Conservation (phyloP, 1,284 basidiomycete species). For the Meripilus lineatus region DNA sequence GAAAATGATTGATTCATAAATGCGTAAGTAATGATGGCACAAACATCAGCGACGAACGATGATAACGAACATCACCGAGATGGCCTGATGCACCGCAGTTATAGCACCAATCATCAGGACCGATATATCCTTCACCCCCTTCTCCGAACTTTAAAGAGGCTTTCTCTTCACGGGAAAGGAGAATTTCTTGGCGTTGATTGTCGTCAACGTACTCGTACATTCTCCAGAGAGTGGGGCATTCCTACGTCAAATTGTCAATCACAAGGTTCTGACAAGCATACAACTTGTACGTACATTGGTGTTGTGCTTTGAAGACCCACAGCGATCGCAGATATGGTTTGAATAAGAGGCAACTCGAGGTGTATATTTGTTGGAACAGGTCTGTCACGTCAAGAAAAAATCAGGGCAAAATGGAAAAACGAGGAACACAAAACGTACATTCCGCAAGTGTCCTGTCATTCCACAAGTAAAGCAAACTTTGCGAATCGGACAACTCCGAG, state of each 20-base stretch:
- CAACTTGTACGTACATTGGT: slow-evolving; percentile 49
- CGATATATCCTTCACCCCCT: slow-evolving; percentile 76
- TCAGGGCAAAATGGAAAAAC: background rate
- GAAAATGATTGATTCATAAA: slow-evolving; percentile 4
- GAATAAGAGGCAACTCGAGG: slow-evolving; percentile 24
- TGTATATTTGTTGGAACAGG: slow-evolving; percentile 67
- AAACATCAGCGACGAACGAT: background rate
- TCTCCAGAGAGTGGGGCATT: slow-evolving; percentile 87
- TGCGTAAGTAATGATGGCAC: slow-evolving; percentile 1
- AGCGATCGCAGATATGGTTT: slow-evolving; percentile 66
- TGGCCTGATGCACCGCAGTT: slow-evolving; percentile 81
- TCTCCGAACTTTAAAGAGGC: slow-evolving; percentile 48
- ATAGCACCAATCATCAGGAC: slow-evolving; percentile 79
- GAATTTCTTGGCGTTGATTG: slow-evolving; percentile 45
- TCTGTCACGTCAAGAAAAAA: slow-evolving; percentile 34
- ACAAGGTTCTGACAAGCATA: slow-evolving; percentile 2
- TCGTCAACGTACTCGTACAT: slow-evolving; percentile 75
- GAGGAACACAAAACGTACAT: slow-evolving; percentile 36
- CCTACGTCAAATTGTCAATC: slow-evolving; percentile 36
- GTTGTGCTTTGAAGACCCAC: slow-evolving; percentile 66
- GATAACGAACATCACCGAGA: slow-evolving; percentile 74
- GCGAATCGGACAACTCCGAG: slow-evolving; percentile 79
- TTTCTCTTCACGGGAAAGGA: slow-evolving; percentile 46
- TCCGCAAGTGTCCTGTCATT: slow-evolving; percentile 80
- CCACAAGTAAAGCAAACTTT: slow-evolving; percentile 86